phyloP scores from a whole-genome alignment of 768 basidiomycete genomes.

The Tylopilus balloui region DNA sequence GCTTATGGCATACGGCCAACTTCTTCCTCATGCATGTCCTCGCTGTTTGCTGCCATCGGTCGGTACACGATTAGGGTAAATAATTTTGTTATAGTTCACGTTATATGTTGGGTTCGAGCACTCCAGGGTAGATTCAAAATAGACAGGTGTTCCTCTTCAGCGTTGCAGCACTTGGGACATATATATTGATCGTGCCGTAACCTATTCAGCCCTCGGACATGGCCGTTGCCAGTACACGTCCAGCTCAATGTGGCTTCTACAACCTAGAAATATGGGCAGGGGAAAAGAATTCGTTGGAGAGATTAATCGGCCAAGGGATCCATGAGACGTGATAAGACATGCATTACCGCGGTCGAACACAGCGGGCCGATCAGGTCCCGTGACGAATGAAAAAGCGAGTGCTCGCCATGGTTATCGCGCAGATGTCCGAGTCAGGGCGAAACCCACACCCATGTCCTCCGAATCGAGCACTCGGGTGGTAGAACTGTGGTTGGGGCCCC shows the following conservation, averaged over 20 bases:
- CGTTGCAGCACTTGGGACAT: neutral
- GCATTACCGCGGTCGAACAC: neutral
- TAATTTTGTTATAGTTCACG: constrained; percentile 22
- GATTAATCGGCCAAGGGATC: neutral
- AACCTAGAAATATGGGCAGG: neutral
- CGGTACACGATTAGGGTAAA: constrained; percentile 11
- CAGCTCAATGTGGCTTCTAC: neutral
- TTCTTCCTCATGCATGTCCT: constrained; percentile 4
- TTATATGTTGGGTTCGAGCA: constrained; percentile 17
- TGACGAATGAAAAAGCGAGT: neutral
- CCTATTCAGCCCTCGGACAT: neutral
- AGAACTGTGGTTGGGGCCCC: neutral
- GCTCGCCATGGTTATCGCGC: neutral
- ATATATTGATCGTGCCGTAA: neutral
- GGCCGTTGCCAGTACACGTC: neutral
- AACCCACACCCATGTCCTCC: neutral
- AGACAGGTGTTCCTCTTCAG: constrained; percentile 1
- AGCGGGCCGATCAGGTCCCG: neutral
- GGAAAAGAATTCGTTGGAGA: neutral
- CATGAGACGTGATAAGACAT: neutral
- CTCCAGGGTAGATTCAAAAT: neutral
- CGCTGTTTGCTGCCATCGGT: constrained; percentile 9
- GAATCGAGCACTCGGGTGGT: too few species aligned
- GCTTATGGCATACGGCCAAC: constrained; percentile 13
- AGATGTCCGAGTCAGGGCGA: neutral